Evolutionary conservation across 176 grass and related monocot species (phyloP).

Genomic region (Dactylis glomerata): DNA sequence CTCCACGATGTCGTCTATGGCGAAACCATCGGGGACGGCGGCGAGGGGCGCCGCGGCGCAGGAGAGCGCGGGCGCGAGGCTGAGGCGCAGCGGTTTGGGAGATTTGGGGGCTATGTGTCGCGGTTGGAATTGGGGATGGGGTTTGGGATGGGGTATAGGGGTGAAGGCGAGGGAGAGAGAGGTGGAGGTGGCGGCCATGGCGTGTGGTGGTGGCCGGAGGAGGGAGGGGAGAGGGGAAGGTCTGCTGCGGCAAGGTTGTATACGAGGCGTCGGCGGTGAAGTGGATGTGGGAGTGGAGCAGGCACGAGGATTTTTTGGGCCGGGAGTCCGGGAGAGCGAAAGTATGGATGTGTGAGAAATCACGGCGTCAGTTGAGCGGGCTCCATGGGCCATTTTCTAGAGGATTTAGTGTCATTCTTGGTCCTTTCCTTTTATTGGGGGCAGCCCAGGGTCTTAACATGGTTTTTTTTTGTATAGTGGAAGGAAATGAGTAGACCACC

Average conservation of each 20-base stretch:
- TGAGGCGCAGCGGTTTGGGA: conserved; percentile 17
- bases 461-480: too few relatives aligned
- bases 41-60: conserved; percentile 10
- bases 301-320: neutral
- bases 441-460: too few relatives aligned
- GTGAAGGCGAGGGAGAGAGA: conserved; percentile 35
- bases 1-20: conserved; percentile 66
- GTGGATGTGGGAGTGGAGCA: neutral
- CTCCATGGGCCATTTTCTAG: neutral
- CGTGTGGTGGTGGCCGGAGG: neutral
- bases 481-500: too few relatives aligned
- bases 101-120: neutral
- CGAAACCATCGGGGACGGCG: conserved; percentile 34
- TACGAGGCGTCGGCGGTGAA: neutral
- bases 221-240: neutral
- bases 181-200: conserved; percentile 36
- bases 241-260: neutral
- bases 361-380: neutral
- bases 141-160: neutral
- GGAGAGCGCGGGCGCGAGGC: neutral
- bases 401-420: neutral
- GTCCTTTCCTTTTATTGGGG: neutral
- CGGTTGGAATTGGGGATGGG: neutral
- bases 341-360: neutral
- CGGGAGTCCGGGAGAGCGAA: neutral